Percentiles rank a stretch among this genome's conserved stretches.
phyloP scores from a whole-genome alignment of 768 basidiomycete genomes.

The Rhizopogon vulgaris region DNA sequence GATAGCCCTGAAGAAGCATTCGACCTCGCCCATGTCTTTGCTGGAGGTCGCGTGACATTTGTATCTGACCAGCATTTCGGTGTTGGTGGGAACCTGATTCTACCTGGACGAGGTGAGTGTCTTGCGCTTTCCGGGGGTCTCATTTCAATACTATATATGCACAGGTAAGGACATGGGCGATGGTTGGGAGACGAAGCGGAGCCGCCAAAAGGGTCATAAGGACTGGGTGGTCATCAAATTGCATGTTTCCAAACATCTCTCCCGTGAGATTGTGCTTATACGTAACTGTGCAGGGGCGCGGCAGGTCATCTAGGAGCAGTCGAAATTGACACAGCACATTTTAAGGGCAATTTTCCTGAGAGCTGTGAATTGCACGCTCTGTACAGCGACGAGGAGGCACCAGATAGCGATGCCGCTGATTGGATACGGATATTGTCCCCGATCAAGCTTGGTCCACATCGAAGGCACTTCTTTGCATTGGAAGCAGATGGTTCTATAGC shows the following conservation, averaged over 20 bases:
- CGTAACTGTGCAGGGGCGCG: constrained; percentile 47
- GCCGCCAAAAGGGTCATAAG: constrained; percentile 69
- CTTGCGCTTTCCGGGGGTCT: neutral
- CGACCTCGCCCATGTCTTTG: constrained; percentile 87
- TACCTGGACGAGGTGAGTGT: constrained; percentile 73
- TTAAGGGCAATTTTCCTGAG: constrained; percentile 94
- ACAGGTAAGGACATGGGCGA: constrained; percentile 89
- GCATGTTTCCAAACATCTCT: constrained; percentile 38
- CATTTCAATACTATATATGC: neutral
- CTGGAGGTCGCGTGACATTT: constrained; percentile 78
- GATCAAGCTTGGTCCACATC: constrained; percentile 81
- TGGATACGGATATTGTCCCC: constrained; percentile 77
- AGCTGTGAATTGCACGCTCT: constrained; percentile 74
- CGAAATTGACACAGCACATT: constrained; percentile 92
- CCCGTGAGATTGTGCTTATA: neutral
- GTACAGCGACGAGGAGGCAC: constrained; percentile 26
- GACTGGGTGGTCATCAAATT: constrained; percentile 91
- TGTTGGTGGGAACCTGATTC: constrained; percentile 81
- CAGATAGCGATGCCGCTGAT: constrained; percentile 31
- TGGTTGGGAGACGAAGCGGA: constrained; percentile 97
- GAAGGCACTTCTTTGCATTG: constrained; percentile 85
- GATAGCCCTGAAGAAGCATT: constrained; percentile 42
- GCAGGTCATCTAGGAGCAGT: constrained; percentile 67
- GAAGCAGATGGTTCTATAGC: constrained; percentile 49
- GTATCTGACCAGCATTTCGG: constrained; percentile 96